Evolutionary conservation across 2,329 filamentous ascomycete genomes (phyloP).

Genomic region (Claviceps digitariae): DNA sequence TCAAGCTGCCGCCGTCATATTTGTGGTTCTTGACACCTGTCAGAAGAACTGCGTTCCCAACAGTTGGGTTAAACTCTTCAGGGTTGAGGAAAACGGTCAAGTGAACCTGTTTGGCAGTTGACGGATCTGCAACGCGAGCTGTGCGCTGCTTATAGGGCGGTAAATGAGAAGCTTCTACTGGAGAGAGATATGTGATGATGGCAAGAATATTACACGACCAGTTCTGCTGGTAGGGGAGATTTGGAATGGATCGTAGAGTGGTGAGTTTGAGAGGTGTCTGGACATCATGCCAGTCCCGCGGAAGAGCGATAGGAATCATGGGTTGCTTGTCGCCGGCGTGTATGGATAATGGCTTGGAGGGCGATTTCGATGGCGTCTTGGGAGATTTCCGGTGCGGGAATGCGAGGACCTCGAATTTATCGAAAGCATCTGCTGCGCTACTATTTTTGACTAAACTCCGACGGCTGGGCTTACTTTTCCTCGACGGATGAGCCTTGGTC

Average conservation of each 20-base stretch:
- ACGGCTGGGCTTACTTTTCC: not conserved
- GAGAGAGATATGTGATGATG: conserved; percentile 33
- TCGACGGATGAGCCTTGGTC: not conserved
- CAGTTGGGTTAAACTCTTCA: conserved; percentile 28
- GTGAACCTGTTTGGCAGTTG: conserved; percentile 37
- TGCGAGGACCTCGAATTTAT: conserved; percentile 23
- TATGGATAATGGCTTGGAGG: not conserved
- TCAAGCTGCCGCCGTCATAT: conserved; percentile 34
- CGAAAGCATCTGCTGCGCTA: conserved; percentile 22
- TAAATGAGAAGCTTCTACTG: conserved; percentile 33
- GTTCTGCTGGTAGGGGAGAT: conserved; percentile 42
- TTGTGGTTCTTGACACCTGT: conserved; percentile 44
- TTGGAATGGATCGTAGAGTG: conserved; percentile 32
- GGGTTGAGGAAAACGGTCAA: conserved; percentile 42
- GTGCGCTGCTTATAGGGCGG: conserved; percentile 38
- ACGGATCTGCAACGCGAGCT: conserved; percentile 36
- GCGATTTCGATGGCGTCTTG: not conserved
- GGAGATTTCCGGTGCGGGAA: conserved; percentile 10
- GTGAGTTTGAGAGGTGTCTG: conserved; percentile 37
- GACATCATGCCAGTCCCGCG: conserved; percentile 27
- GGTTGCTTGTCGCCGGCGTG: not conserved
- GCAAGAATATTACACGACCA: conserved; percentile 43
- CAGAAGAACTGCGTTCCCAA: conserved; percentile 37
- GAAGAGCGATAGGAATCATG: conserved; percentile 20
- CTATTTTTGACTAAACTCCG: conserved; percentile 10